phyloP scores from a whole-genome alignment of 1,139 yeast species.

The Diutina mesorugosa region DNA sequence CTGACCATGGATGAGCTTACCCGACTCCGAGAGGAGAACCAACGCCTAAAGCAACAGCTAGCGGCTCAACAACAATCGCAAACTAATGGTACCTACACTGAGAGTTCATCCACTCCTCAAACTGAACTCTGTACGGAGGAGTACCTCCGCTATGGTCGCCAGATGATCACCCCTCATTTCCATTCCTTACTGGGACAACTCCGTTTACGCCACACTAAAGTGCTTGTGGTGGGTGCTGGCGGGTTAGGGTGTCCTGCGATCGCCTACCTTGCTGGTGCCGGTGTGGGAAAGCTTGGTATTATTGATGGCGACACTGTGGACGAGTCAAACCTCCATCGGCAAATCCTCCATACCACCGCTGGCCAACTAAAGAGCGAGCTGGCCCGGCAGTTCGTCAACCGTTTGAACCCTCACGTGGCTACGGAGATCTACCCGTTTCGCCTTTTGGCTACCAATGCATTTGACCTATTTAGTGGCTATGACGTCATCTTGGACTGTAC shows the following conservation, averaged over 20 bases:
- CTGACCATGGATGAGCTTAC: background rate
- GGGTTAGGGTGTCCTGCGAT: conserved; percentile 93
- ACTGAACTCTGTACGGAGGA: conserved; percentile 40
- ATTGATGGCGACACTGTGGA: conserved; percentile 84
- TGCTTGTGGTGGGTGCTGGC: conserved; percentile 89
- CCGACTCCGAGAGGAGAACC: background rate
- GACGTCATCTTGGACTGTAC: conserved; percentile 87
- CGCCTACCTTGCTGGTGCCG: conserved; percentile 76
- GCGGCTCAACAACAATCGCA: background rate
- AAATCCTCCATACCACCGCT: conserved; percentile 61
- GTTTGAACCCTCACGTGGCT: conserved; percentile 55
- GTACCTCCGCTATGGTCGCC: conserved; percentile 80
- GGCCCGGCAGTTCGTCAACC: conserved; percentile 41
- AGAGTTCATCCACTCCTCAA: too few relatives aligned
- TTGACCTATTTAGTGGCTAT: conserved; percentile 45
- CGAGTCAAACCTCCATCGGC: conserved; percentile 77
- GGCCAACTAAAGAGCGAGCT: conserved; percentile 71
- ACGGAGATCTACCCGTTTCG: conserved; percentile 40
- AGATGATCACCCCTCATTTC: conserved; percentile 78
- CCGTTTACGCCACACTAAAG: conserved; percentile 38
- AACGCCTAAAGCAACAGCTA: background rate
- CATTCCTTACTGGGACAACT: conserved; percentile 47
- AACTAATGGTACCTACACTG: background rate
- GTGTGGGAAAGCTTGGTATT: conserved; percentile 76
- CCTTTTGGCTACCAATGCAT: conserved; percentile 45